Base-by-base conservation (phyloP, 192 early-diverging fungal species). In the Backusella mclennaniae region DNA sequence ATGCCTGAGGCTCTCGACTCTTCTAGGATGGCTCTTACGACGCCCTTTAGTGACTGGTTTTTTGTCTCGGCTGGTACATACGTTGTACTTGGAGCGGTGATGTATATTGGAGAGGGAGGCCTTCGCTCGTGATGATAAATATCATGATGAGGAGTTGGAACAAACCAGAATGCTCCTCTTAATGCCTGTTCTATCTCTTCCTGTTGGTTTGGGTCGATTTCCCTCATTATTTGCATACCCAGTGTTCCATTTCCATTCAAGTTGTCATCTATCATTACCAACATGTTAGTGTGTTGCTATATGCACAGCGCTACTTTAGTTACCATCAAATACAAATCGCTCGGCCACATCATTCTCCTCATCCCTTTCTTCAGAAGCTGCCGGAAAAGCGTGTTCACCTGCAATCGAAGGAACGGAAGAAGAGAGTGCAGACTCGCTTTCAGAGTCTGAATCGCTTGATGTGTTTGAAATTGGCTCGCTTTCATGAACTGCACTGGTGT, bases 141-240 rank as follows among this genome's bases (percentile, higher is more conserved):
- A 2, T 35, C 46, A 23, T 49, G 19, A 21, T 19, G 14, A 9
- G 71, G 31, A 6, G 36, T 0, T 1, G 68, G 68, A 23, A 69
- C 35, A 39, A 69, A 69, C 68, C 68, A 69, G 21, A 38, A 69
- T 36, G 68, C 23, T n/a, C 38, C 38, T 41, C 38, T n/a, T 41
- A 35, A 9, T 14, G 35, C 19, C 19, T 69, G 35, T 9, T 23
- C 35, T 4, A n/a, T 38, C 21, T 69, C 68, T 21, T 23, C 21
- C 15, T 21, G 11, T 14, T 63, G 23, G 1, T 29, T 63, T 26
- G 56, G 2, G 26, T 63, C 29, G 26, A 7, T 29, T 12, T 63
- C 56, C 12, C 56, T 63, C 4, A 23, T 29, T 29, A 11, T 29
- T 12, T 8, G 9, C 1, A 53, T 53, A 5, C 52, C 52, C 1